These are phyloP conservation scores for Nicotiana undulata DNA, from an alignment of 257 asterid genomes.

Conservation along the genomic window DNA sequence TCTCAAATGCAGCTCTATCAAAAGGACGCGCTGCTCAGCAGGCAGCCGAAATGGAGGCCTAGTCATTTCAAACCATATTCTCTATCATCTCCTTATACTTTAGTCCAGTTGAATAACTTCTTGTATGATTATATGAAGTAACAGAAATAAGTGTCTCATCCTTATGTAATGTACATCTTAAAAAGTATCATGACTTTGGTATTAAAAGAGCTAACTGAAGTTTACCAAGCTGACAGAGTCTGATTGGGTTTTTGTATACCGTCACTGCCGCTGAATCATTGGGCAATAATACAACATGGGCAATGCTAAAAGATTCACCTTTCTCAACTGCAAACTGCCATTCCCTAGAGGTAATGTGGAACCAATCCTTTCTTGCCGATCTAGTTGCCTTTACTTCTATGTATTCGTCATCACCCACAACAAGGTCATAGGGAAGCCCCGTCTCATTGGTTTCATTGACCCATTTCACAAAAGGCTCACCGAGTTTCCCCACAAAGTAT, in stretches of 20 bases:
- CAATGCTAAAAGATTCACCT: constrained; percentile 83
- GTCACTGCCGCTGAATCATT: constrained; percentile 56
- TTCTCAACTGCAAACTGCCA: constrained; percentile 28
- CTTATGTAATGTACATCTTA: too few species aligned
- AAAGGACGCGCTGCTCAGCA: neutral
- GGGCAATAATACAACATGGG: constrained; percentile 56
- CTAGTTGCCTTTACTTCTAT: constrained; percentile 88
- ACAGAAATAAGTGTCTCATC: neutral
- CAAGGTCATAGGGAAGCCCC: constrained; percentile 86
- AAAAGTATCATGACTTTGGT: neutral
- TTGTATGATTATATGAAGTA: neutral
- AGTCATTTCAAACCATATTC: neutral
- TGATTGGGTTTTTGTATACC: constrained; percentile 63
- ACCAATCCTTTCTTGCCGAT: constrained; percentile 61
- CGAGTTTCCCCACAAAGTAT: constrained; percentile 39
- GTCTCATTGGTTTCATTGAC: constrained; percentile 69
- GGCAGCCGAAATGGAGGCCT: too few species aligned
- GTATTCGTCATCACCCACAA: constrained; percentile 51
- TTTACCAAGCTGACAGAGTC: constrained; percentile 67
- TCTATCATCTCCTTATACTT: neutral
- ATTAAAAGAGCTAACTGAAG: constrained; percentile 61
- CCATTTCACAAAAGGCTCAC: constrained; percentile 50
- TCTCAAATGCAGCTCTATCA: constrained; percentile 13
- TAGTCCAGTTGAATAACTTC: neutral
- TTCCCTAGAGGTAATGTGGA: constrained; percentile 55